Conservation (phyloP, 1,284 basidiomycete species). For the Sanghuangporus baumii region DNA sequence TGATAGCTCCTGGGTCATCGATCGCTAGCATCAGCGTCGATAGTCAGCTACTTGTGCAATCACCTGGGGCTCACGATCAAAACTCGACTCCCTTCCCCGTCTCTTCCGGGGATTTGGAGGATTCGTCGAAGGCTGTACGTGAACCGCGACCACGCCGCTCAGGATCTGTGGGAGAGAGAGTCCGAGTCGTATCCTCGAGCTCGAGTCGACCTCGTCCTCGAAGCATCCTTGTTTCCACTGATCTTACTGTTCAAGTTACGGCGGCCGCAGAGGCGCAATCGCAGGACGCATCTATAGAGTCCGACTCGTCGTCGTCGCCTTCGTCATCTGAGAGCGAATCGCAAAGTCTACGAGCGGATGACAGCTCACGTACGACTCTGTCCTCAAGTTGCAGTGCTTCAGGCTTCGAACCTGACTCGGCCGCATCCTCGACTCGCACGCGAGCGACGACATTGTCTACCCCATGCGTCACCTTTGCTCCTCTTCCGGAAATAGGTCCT, state of each 20-base stretch:
- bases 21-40: background rate
- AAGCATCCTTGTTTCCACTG: constrained; percentile 6
- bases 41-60: background rate
- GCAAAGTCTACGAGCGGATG: background rate
- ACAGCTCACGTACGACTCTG: background rate
- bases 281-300: background rate
- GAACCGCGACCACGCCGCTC: background rate
- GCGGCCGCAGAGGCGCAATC: background rate
- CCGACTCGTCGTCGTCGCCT: background rate
- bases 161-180: background rate
- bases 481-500: constrained; percentile 17
- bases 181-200: background rate
- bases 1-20: background rate
- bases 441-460: constrained; percentile 9
- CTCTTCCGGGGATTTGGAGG: background rate
- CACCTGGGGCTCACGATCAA: background rate
- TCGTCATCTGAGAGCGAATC: background rate
- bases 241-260: constrained; percentile 3
- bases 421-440: constrained; percentile 9
- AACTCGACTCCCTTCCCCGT: background rate
- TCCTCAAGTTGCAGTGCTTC: background rate
- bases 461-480: constrained; percentile 14
- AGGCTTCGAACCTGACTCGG: constrained; percentile 1
- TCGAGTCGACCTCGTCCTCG: constrained; percentile 2
- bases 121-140: background rate